These are phyloP conservation scores for Aspergillus sp. DNA, from an alignment of 2,329 filamentous ascomycete species.

Conservation along the genomic window DNA sequence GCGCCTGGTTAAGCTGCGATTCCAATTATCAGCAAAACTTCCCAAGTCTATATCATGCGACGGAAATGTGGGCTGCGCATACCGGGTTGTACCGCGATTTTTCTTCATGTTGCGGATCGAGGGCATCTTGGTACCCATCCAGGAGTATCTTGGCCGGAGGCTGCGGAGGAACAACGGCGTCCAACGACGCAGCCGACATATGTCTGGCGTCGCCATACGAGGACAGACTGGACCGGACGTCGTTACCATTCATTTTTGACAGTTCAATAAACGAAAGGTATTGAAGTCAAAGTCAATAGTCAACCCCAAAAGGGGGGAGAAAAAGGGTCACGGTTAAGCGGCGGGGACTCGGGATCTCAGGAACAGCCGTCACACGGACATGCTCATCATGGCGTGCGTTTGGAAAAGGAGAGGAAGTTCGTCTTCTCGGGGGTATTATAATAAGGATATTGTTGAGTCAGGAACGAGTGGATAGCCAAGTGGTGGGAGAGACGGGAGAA, in stretches of 20 bases:
- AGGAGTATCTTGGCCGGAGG: slow-evolving; percentile 44
- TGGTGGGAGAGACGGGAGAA: background rate
- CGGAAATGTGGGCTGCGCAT: slow-evolving; percentile 18
- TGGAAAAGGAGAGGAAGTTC: background rate
- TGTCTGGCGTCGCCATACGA: slow-evolving; percentile 38
- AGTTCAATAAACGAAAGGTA: slow-evolving; percentile 2
- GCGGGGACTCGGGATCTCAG: slow-evolving; percentile 7
- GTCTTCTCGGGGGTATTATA: background rate
- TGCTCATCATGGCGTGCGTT: slow-evolving; percentile 7
- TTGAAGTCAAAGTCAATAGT: background rate
- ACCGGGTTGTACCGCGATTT: slow-evolving; percentile 54
- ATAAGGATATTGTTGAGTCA: background rate
- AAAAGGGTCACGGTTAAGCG: slow-evolving; percentile 2
- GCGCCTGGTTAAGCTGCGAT: slow-evolving; percentile 47
- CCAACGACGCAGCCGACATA: slow-evolving; percentile 29
- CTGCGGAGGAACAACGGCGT: slow-evolving; percentile 22
- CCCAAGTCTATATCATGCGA: no score
- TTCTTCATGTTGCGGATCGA: slow-evolving; percentile 50
- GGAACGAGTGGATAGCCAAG: background rate
- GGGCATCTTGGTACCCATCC: slow-evolving; percentile 54
- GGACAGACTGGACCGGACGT: slow-evolving; percentile 34
- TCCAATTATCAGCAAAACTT: background rate
- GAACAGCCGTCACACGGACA: slow-evolving; percentile 9
- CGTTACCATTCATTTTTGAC: slow-evolving; percentile 27
- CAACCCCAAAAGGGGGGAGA: slow-evolving; percentile 3